Evolutionary conservation across 805 yeast species (phyloP), one percentile per base, ranked within the genome.

Genomic region (Komagataella phaffii): DNA sequence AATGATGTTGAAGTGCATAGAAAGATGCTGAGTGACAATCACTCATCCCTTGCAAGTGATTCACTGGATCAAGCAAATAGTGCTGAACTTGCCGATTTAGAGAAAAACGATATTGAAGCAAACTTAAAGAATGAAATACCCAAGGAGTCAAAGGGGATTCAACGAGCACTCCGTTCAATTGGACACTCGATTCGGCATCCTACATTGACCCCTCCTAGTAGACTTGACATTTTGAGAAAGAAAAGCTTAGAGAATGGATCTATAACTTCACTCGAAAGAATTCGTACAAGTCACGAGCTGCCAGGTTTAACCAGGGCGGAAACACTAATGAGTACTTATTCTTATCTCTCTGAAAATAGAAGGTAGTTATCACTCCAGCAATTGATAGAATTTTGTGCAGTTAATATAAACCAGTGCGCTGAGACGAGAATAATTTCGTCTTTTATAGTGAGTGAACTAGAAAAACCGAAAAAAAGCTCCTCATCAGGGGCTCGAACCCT

Each of bases 401-500:
- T 30, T 14, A 12, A 4, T 10, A 30, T 8, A 30, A 30, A 4
- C 10, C 12, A 30, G 8, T 30, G 12, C 5, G 40, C 14, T 30
- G 2, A 24, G 8, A 7, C 14, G 1, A 30, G 14, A 5, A 30
- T 5, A 30, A 8, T 14, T 14, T 8, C 14, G 3, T 30, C 40
- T 3, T 5, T 8, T 8, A 14, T 8, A 8, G 5, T 24, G 3
- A 10, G 23, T 30, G 10, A 6, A 8, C 14, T 5, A 30, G 14
- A 5, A 10, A 30, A 30, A 10, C 6, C 40, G 45, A 58, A 58
- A 59, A 58, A 53, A 47, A 48, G 56, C 77, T 73, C 77, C 77
- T 70, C 64, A 72, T 71, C 76, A 72, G 78, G 78, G 78, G 78
- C 78, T 74, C 76, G 78, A 74, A 74, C 78, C 78, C 78, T 72